Percentiles rank a stretch among this genome's conserved stretches.
These are phyloP conservation scores for Xylaria sp. DNA, from an alignment of 2,329 filamentous ascomycete genomes.

Conservation along the genomic window DNA sequence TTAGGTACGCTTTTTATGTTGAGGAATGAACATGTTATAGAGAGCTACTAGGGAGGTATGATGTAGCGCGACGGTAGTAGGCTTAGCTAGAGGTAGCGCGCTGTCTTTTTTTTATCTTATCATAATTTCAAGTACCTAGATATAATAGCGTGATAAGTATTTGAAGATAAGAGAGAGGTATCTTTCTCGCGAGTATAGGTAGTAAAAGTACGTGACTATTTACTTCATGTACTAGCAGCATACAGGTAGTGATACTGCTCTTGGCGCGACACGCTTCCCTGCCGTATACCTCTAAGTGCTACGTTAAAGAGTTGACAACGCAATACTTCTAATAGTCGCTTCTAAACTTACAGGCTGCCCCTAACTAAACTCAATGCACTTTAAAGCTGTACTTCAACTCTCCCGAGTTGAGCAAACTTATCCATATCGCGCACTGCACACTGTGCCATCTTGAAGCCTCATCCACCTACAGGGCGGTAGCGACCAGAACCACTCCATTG, in stretches of 20 bases:
- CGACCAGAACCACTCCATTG: neutral
- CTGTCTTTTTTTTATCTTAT: constrained; percentile 11
- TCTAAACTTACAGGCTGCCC: constrained; percentile 32
- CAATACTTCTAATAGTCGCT: constrained; percentile 21
- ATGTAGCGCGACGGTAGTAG: neutral
- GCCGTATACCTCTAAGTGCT: neutral
- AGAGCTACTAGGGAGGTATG: neutral
- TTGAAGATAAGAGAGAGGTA: neutral
- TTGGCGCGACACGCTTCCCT: neutral
- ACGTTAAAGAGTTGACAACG: constrained; percentile 21
- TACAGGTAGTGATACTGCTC: neutral
- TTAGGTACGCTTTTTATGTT: neutral
- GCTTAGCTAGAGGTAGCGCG: constrained; percentile 2
- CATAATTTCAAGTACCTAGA: neutral
- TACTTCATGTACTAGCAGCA: neutral
- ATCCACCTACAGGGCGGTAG: constrained; percentile 2
- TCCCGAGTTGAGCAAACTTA: constrained; percentile 16
- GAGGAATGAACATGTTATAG: neutral
- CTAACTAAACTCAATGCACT: constrained; percentile 3
- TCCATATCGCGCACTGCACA: constrained; percentile 18
- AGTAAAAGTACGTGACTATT: too few relatives aligned
- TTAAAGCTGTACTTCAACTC: constrained; percentile 14
- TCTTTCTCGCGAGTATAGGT: neutral
- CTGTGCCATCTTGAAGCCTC: constrained; percentile 14
- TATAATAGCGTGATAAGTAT: neutral